Conservation (phyloP, 2,329 filamentous ascomycete species). For the Pezicula carpinea region DNA sequence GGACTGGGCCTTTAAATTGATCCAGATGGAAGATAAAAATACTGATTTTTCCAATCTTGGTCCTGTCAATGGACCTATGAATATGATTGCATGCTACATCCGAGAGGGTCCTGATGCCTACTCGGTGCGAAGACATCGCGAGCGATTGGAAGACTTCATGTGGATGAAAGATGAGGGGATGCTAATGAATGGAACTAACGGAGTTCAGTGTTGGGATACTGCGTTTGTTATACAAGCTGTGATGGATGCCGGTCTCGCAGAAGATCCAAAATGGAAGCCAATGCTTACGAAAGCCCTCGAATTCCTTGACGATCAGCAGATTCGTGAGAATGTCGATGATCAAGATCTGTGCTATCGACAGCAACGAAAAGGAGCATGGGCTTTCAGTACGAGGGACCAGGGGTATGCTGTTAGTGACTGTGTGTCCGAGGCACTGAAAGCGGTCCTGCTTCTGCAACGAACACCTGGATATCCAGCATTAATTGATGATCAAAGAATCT, state of each 20-base stretch:
- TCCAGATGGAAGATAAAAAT: constrained; percentile 90
- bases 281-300: constrained; percentile 80
- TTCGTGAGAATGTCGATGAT: constrained; percentile 75
- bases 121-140: constrained; percentile 70
- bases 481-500: constrained; percentile 72
- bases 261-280: constrained; percentile 70
- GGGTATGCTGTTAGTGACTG: constrained; percentile 96
- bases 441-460: constrained; percentile 79
- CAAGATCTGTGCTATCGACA: constrained; percentile 84
- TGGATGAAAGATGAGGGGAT: constrained; percentile 93
- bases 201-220: constrained; percentile 98
- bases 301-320: constrained; percentile 89
- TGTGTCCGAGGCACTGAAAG: constrained; percentile 84
- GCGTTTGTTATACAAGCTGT: constrained; percentile 82
- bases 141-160: constrained; percentile 78
- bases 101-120: constrained; percentile 72
- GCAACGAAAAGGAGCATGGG: constrained; percentile 88
- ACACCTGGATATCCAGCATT: constrained; percentile 69
- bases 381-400: constrained; percentile 87
- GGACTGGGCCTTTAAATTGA: constrained; percentile 74
- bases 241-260: constrained; percentile 72
- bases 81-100: constrained; percentile 80
- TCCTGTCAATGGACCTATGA: constrained; percentile 87
- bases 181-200: constrained; percentile 93
- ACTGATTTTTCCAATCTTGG: constrained; percentile 83